phyloP scores from a whole-genome alignment of 176 grass and related monocot species.

The Themeda triandra region DNA sequence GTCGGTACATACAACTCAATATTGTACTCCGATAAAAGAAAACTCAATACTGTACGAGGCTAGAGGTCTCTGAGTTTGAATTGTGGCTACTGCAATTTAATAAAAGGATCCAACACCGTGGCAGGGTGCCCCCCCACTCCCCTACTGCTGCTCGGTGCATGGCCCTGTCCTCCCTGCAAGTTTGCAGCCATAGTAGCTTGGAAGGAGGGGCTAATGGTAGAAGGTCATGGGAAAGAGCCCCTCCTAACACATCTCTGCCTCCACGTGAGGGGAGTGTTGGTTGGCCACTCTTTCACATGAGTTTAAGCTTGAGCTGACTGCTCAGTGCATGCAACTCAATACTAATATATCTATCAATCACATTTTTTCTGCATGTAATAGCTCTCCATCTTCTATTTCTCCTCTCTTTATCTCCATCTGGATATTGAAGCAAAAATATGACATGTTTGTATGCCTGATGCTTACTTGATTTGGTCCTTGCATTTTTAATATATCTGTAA shows the following conservation, averaged over 20 bases:
- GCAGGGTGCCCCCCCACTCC: neutral
- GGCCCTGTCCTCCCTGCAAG: neutral
- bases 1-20: neutral
- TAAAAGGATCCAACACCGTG: neutral
- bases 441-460: neutral
- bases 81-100: neutral
- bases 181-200: neutral
- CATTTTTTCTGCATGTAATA: neutral
- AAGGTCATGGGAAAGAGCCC: neutral
- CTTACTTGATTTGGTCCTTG: slow-evolving; percentile 11
- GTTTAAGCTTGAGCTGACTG: neutral
- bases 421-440: neutral
- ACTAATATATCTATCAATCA: neutral
- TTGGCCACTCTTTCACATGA: neutral
- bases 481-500: neutral
- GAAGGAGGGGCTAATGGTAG: neutral
- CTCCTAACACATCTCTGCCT: neutral
- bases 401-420: neutral
- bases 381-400: neutral
- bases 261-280: neutral
- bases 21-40: no score
- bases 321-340: neutral
- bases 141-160: neutral
- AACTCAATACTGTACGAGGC: neutral
- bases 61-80: neutral